Evolutionary conservation across 768 basidiomycete genomes (phyloP), one percentile per base, ranked within the genome.

Genomic region (Lanmaoa rubissima): DNA sequence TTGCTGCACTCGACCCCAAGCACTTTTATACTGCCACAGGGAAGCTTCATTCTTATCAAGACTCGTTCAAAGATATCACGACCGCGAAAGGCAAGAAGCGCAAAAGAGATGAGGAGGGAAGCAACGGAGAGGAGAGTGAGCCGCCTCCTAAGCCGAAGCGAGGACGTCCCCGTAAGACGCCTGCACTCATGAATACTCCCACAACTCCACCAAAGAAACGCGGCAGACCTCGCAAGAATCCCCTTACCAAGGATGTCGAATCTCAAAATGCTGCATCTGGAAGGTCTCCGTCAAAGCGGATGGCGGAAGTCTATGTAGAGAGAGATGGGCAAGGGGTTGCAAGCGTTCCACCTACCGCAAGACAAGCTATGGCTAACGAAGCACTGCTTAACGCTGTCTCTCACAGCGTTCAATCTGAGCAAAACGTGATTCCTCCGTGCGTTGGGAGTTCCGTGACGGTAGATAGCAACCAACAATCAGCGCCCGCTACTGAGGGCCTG

Each of bases 21-120:
- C 64, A 75, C n/a, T 92, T 92, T 67, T 93, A 85, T 62, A 61
- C 75, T 13, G 72, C 76, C 48, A 69, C 74, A 14, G 66, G 55
- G 7, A 76, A 71, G 12, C 71, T 88, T 34, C 57, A 68, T 42
- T 65, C 62, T 17, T 82, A 81, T 58, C 78, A 84, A 59, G 82
- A 87, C 61, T 65, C 72, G 9, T 80, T 81, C 70, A 81, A 78
- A 60, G 73, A 69, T 36, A 65, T 64, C 17, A 54, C 53, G 9
- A 43, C 32, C 3, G 36, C 60, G 13, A 66, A 60, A 50, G 54
- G 50, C 45, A 63, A 61, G 64, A 79, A 74, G 58, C 70, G 56
- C 55, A 70, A 72, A 65, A 65, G 62, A 53, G 61, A 58, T 34
- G 76, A 77, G 0, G 57, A 52, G 5, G 52, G 34, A 40, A 56